Evolutionary conservation across 495 filamentous ascomycete genomes (phyloP), one percentile per base, ranked within the genome.

Genomic region (Pseudotulostoma volvatum): DNA sequence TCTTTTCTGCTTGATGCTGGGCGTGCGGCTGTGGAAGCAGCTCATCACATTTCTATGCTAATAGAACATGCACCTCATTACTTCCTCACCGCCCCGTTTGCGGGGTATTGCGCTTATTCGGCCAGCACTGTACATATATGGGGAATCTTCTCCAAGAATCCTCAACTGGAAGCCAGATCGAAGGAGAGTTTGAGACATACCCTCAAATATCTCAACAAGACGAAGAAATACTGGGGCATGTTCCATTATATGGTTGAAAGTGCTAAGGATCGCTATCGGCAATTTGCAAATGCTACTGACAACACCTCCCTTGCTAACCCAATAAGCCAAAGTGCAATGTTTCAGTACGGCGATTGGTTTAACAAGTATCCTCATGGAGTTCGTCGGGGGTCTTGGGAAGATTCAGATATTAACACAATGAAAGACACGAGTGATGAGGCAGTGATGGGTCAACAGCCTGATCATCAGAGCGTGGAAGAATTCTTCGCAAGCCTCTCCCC

Each of bases 321-420:
- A 20, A 56, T 63, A 1, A 66, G 73, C 36, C 58, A 74, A 30
- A 75, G 73, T 15, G 60, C 71, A 1, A 83, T 94, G 54, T 87
- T 94, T 61, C 88, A 95, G 51, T 97, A 96, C 48, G 87, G 87
- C 25, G 90, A 97, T 56, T 97, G 90, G 90, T 95, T 95, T 50
- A 76, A 87, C 51, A 77, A 83, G 46, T 95, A 95, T 59, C 90
- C 90, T 1, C 84, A 90, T 48, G 90, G 90, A 8, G 83, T 95
- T 15, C 82, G 83, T 18, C 70, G 79, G 38, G 66, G 77, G 7
- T 80, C 90, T 55, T 90, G 81, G 59, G 80, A 87, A 45, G 84
- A 87, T 44, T 78, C 84, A 0, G 76, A 76, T 28, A 60, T 64
- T 1, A 69, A 71, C 40, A 64, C 71, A 53, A 74, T 73, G 53